Percentiles rank a stretch among this genome's conserved stretches.
Evolutionary conservation across 1,139 yeast genomes (phyloP).

Genomic region (Protomyces arabidopsidicola): DNA sequence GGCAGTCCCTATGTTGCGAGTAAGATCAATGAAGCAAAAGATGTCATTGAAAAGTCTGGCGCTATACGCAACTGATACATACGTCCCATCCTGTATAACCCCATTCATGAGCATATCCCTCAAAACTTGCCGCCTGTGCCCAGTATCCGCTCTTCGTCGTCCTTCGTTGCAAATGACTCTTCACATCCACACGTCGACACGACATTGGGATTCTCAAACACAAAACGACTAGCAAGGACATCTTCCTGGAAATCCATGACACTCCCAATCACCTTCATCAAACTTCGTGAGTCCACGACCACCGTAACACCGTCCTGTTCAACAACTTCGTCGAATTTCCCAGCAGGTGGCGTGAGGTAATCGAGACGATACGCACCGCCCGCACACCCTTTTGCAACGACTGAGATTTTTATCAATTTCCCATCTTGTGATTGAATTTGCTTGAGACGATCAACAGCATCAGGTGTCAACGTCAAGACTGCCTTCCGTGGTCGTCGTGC

Average conservation of each 20-base stretch:
- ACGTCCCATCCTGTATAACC: not conserved
- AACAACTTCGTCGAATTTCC: constrained; percentile 87
- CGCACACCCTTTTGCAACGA: constrained; percentile 93
- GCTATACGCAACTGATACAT: constrained; percentile 15
- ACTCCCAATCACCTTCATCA: constrained; percentile 90
- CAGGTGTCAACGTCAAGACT: constrained; percentile 19
- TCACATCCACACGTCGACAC: constrained; percentile 99
- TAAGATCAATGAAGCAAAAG: constrained; percentile 95
- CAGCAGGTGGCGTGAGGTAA: constrained; percentile 73
- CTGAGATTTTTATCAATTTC: constrained; percentile 83
- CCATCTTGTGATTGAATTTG: constrained; percentile 17
- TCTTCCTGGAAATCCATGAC: constrained; percentile 99
- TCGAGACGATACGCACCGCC: constrained; percentile 88
- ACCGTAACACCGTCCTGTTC: constrained; percentile 77
- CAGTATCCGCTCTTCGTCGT: constrained; percentile 35
- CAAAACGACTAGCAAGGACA: constrained; percentile 79
- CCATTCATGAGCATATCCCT: not conserved
- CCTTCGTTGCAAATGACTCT: constrained; percentile 57
- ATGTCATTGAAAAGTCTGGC: constrained; percentile 63
- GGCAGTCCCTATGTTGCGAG: constrained; percentile 95
- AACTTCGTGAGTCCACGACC: constrained; percentile 88
- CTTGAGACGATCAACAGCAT: constrained; percentile 7
- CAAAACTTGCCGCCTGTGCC: constrained; percentile 30
- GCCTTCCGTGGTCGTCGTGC: constrained; percentile 25
- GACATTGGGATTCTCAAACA: constrained; percentile 89